Evolutionary conservation across 768 basidiomycete species (phyloP).

Genomic region (Pleurotus djamor): DNA sequence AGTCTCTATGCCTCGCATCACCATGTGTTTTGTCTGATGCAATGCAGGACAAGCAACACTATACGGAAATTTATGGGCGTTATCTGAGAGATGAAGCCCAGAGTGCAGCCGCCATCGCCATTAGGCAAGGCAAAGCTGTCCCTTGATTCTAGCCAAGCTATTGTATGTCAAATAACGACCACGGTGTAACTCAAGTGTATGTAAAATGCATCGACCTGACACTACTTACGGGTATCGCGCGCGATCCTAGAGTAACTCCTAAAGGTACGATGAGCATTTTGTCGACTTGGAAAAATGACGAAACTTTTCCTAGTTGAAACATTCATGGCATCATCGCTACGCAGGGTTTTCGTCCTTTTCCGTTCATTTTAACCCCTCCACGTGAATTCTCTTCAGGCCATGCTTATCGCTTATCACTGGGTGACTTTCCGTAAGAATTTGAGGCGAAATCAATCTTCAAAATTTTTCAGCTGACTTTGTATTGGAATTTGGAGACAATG

Average conservation of each 20-base stretch:
- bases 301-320: too few relatives aligned
- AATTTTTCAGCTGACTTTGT: too few relatives aligned
- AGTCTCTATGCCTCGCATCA: conserved; percentile 7
- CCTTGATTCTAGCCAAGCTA: not conserved
- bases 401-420: conserved; percentile 28
- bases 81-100: conserved; percentile 58
- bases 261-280: too few relatives aligned
- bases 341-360: not conserved
- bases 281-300: too few relatives aligned
- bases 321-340: not conserved
- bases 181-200: too few relatives aligned
- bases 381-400: not conserved
- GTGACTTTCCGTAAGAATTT: too few relatives aligned
- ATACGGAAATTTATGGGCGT: conserved; percentile 46
- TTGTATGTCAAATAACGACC: too few relatives aligned
- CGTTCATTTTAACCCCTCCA: not conserved
- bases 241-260: conserved; percentile 19
- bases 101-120: conserved; percentile 27
- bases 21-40: not conserved
- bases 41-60: conserved; percentile 36
- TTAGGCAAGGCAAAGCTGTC: not conserved
- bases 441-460: too few relatives aligned
- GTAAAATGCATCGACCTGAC: too few relatives aligned
- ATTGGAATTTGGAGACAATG: too few relatives aligned
- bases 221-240: too few relatives aligned